Base-by-base conservation (phyloP, 306 rosid species). In the Alnus glutinosa region DNA sequence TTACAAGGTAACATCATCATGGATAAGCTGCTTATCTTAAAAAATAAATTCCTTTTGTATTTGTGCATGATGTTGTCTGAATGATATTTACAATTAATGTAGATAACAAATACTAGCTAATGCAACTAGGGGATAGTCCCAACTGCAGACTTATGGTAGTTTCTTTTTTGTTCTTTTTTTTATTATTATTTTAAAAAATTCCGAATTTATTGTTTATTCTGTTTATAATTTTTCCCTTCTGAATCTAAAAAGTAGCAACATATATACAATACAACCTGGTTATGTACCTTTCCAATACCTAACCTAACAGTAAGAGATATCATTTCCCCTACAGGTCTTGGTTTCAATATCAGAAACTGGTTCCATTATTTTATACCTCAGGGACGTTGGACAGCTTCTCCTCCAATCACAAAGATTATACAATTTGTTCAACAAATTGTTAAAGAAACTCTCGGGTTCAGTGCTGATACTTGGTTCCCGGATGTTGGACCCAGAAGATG, bases 391-490 rank as follows among this genome's bases (percentile, higher is more conserved):
- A 81, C 91, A 87, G 87, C 90, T 91, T 55, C 76, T 92, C 79
- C 86, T 82, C 78, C 89, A 87, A 55, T 87, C 98, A 76, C 86
- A 84, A 58, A 86, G 96, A 75, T 76, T 92, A 47, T 89, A 82
- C 81, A 88, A 84, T 84, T 81, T 95, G 85, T 85, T 95, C 79
- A 88, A 82, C 36, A 90, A 85, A 55, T 85, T 95, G 90, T 66
- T 92, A 75, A 76, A 89, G 84, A 95, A 88, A 82, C 88, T 92
- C 28, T 86, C 98, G 3, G 96, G 98, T 34, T 87, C 98, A 1
- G 88, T 95, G 64, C 70, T 95, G 75, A 85, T 95, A 77, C 97
- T 95, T 1, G 97, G 98, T 77, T 92, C 98, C 39, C 88, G 82
- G 70, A 78, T 82, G 83, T 63, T 80, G 37, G 92, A 90, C 74